Evolutionary conservation across 1,284 basidiomycete species (phyloP), one percentile per base, ranked within the genome.

Genomic region (Athelia sp.): DNA sequence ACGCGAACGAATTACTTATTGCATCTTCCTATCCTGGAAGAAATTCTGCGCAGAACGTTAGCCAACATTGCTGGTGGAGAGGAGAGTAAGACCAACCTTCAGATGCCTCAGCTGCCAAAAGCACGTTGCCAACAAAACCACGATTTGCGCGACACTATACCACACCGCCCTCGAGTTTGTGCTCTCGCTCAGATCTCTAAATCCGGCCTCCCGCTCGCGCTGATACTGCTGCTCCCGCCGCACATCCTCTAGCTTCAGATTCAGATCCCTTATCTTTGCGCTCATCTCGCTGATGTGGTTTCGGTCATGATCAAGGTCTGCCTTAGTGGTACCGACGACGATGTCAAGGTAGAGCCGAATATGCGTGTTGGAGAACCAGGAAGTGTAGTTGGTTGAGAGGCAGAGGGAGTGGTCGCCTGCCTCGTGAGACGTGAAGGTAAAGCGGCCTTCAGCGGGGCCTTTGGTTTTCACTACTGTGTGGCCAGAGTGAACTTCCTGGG

Each of bases 401-500:
- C 97, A 99, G 65, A 99, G 97, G 50, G 90, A 84, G 71, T 99
- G 97, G 73, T 98, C 95, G 48, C 95, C 96, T 50, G 94, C 81
- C 55, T 96, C 93, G 69, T 98, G 93, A 2, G 93, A 95, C 17
- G 96, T 97, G 65, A 99, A 99, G 0, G 96, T 98, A 71, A 99
- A 99, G 55, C 85, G 84, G 45, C 96, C 90, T 50, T 97, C 90
- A 6, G 84, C 75, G 4, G 93, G 89, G 1, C 96, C 97, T 15
- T 84, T 85, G 2, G 93, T 94, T 59, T 89, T 88, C 36, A 93
- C 93, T 24, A 96, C 88, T 46, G 75, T 69, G 58, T 92, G 84
- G 2, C 79, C 79, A 2, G 76, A 82, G 43, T 87, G 84, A 53
- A 90, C 77, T 72, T 94, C 91, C 91, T 94, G 60, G 35, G 32